Base-by-base conservation (phyloP, 2,329 filamentous ascomycete species). In the Boeremia exigua region DNA sequence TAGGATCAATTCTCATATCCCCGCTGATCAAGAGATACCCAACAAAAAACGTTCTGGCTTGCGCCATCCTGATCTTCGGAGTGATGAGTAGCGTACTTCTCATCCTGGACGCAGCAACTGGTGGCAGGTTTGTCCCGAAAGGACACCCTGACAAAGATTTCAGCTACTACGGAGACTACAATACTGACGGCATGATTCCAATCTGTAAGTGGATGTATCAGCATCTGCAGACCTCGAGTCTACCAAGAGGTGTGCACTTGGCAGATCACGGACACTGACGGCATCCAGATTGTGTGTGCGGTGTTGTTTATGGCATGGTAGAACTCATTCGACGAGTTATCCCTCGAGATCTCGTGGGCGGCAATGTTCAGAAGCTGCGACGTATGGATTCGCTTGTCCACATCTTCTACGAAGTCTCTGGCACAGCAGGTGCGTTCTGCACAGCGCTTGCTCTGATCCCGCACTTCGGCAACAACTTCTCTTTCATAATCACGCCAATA, bases 321-420 rank as follows among this genome's bases (percentile, higher is more conserved):
- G 81, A 83, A 65, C 72, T 82, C 27, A 81, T 82, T 51, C 76
- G 81, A 12, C 72, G 79, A 32, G 78, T 82, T 39, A 82, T 83
- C 34, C 81, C 81, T 2, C 70, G 80, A 33, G 80, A 83, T 54
- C 80, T 83, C 30, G 81, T 82, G 1, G 80, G 80, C 19, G 80
- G 80, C 32, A 77, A 82, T 54, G 74, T 82, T 1, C 77, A 80
- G 42, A 83, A 82, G 60, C 70, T 83, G 14, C 75, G 79, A 43
- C 77, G 75, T 29, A 78, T 82, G 77, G 80, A 73, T 61, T 76
- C 78, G 1, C 56, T 80, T 17, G 75, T 80, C 6, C 78, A 80
- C 59, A 79, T 81, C 49, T 79, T 80, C 58, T 82, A 81, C 61
- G 78, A 81, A 61, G 65, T 81, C n/a, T 74, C 79, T 8, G 81